These are phyloP conservation scores for Barnettozyma siamensis DNA, from an alignment of 805 yeast species.

Conservation along the genomic window DNA sequence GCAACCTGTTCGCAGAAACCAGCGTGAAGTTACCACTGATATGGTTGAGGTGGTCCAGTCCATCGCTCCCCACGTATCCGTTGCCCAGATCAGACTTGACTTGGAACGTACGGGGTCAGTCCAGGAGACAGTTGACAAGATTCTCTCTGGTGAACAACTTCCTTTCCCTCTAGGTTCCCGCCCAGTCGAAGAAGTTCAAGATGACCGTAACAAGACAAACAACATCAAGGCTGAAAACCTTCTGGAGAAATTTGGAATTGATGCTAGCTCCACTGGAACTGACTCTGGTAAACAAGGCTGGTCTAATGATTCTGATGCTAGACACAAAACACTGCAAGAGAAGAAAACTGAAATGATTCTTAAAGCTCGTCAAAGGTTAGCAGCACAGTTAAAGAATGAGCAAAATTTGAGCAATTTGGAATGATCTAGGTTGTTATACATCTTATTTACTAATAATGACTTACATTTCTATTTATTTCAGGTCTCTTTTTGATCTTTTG, in stretches of 20 bases:
- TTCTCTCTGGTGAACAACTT: conserved; percentile 52
- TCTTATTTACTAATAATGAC: not conserved
- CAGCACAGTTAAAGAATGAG: conserved; percentile 25
- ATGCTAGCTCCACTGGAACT: conserved; percentile 9
- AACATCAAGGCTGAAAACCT: conserved; percentile 26
- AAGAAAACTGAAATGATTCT: conserved; percentile 54
- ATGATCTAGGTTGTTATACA: too few species aligned
- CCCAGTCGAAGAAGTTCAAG: conserved; percentile 14
- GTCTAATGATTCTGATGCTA: conserved; percentile 37
- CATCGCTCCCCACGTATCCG: conserved; percentile 67
- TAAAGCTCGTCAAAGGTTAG: conserved; percentile 57
- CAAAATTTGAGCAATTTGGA: conserved; percentile 20
- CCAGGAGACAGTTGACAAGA: conserved; percentile 70
- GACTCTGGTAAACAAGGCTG: conserved; percentile 27
- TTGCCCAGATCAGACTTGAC: conserved; percentile 67
- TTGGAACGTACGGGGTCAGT: conserved; percentile 75
- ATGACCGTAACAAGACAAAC: conserved; percentile 17
- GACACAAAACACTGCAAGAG: conserved; percentile 38
- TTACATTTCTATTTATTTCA: not conserved
- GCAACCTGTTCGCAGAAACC: conserved; percentile 7
- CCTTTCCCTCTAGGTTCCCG: too few species aligned
- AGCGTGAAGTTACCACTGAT: conserved; percentile 50
- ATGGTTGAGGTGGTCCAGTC: conserved; percentile 87
- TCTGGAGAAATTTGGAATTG: conserved; percentile 40
- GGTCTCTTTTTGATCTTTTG: not conserved